phyloP scores from a whole-genome alignment of 192 early-diverging fungal species.

The Backusella australiensis region DNA sequence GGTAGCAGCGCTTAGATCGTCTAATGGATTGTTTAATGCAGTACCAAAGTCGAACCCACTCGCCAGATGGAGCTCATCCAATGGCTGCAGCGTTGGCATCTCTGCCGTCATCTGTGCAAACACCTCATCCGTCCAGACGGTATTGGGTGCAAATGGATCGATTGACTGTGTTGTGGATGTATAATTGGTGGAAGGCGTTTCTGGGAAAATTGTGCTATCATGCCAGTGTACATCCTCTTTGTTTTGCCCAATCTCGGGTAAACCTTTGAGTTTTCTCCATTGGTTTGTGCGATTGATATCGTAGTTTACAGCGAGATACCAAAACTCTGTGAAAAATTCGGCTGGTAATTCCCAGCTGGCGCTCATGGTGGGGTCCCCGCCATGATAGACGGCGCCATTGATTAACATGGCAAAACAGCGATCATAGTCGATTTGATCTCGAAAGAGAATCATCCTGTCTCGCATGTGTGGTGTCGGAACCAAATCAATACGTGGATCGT shows the following conservation, averaged over 20 bases:
- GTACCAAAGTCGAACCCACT: slow-evolving; percentile 14
- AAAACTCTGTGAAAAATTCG: slow-evolving; percentile 33
- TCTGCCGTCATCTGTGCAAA: slow-evolving; percentile 17
- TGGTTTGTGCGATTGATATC: slow-evolving; percentile 32
- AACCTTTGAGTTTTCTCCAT: slow-evolving; percentile 32
- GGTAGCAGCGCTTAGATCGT: neutral
- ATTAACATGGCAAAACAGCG: slow-evolving; percentile 33
- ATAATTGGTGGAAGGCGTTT: neutral
- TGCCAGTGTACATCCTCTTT: neutral
- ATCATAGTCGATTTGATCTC: slow-evolving; percentile 34
- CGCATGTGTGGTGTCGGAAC: slow-evolving; percentile 38
- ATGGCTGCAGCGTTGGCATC: slow-evolving; percentile 21
- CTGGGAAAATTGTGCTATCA: neutral
- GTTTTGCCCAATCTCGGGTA: slow-evolving; percentile 19
- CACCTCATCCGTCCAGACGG: slow-evolving; percentile 26
- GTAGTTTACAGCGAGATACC: slow-evolving; percentile 29
- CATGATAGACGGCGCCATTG: slow-evolving; percentile 26
- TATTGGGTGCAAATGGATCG: neutral
- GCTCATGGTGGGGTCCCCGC: slow-evolving; percentile 37
- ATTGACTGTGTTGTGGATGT: neutral
- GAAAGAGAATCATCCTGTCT: slow-evolving; percentile 41
- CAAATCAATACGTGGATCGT: slow-evolving; percentile 41
- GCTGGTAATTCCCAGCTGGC: slow-evolving; percentile 33
- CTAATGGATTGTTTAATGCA: neutral
- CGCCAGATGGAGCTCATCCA: slow-evolving; percentile 5